Base-by-base conservation (phyloP, 129 eudicot species). In the Sambucus nigra region DNA sequence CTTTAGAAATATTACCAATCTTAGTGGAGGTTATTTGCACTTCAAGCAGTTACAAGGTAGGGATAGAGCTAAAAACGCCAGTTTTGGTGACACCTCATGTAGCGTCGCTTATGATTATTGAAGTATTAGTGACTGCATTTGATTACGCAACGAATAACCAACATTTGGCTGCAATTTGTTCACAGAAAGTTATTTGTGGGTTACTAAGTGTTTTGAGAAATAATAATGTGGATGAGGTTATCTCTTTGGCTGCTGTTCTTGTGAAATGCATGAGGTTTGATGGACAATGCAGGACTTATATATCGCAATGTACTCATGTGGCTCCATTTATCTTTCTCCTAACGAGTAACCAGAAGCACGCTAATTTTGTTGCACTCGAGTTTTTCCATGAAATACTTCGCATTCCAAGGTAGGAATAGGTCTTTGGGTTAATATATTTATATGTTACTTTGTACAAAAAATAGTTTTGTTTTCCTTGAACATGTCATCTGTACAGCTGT, bases 21-120 rank as follows among this genome's bases (percentile, higher is more conserved):
- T 67, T 86, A 0, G 68, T 82, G 31, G 88, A 86, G 39, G 75
- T 79, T 44, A 73, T 82, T 10, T 82, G 84, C 54, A 65, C 70
- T 35, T 79, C 94, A 51, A 69, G 42, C 42, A 61, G 64, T 17
- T 79, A 64, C 25, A 78, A 67, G 62, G 39, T 50, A n/a, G 66
- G 66, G 14, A 31, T 73, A 46, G n/a, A n/a, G n/a, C n/a, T n/a
- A n/a, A n/a, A n/a, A 2, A 69, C 54, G 46, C 59, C 95, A 51
- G 66, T 70, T 20, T 15, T 58, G 38, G 38, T 82, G 50, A 73
- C 95, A 24, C 95, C 95, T 8, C 87, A 81, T 46, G 68, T 74
- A 16, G 95, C 95, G 14, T 82, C 95, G 13, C 40, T 86, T 31
- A 78, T 70, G 88, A 79, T 86, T 12, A 82, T 86, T 47, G 84